Percentiles rank a stretch among this genome's conserved stretches.
Conservation (phyloP, 208 protist genomes). For the Trypanosoma cruzi region DNA sequence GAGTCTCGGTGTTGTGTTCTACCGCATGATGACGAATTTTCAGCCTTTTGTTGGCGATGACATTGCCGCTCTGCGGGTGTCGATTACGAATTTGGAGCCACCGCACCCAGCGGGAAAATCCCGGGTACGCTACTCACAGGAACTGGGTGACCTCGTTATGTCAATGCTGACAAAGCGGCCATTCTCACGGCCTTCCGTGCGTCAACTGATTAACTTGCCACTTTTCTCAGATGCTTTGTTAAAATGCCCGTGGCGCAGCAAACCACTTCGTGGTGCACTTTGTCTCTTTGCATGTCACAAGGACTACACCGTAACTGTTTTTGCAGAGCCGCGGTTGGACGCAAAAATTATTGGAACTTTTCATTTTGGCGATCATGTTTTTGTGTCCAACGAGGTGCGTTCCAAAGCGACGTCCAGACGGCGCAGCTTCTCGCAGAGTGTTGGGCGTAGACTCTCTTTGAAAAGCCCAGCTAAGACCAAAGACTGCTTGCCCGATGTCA, state of each 20-base stretch:
- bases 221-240: conserved; percentile 38
- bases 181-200: conserved; percentile 19
- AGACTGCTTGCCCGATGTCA: not conserved
- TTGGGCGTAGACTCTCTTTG: not conserved
- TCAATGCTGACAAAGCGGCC: conserved; percentile 24
- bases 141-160: conserved; percentile 32
- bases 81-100: conserved; percentile 6
- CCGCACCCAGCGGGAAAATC: conserved; percentile 2
- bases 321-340: conserved; percentile 20
- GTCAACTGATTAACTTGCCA: conserved; percentile 33
- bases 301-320: conserved; percentile 26
- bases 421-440: conserved; percentile 4
- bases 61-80: conserved; percentile 6
- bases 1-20: conserved; percentile 41
- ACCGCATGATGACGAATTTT: conserved; percentile 30
- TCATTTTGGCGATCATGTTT: conserved; percentile 22
- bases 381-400: conserved; percentile 12
- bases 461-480: not conserved
- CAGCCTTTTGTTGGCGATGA: conserved; percentile 23
- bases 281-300: conserved; percentile 36
- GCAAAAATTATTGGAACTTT: conserved; percentile 18
- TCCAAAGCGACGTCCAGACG: not conserved
- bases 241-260: conserved; percentile 35
- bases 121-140: not conserved
- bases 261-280: not conserved